Evolutionary conservation across 768 basidiomycete genomes (phyloP).

Genomic region (Tubosaeta brunneosetosa): DNA sequence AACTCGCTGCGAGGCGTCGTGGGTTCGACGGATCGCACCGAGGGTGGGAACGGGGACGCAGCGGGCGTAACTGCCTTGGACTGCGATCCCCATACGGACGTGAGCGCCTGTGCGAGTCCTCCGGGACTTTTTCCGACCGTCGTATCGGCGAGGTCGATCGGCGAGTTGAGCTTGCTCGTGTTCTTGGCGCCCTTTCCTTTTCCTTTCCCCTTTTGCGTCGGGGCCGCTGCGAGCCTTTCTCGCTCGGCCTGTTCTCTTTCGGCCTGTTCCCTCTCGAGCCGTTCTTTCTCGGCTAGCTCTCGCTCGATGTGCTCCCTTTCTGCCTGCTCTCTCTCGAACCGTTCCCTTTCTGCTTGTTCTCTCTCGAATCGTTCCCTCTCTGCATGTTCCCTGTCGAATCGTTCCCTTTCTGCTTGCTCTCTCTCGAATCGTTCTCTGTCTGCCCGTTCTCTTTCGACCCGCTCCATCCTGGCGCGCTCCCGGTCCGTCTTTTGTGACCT

Average conservation of each 20-base stretch:
- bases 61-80: constrained; percentile 26
- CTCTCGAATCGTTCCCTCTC: neutral
- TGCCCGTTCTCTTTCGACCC: constrained; percentile 2
- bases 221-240: constrained; percentile 1
- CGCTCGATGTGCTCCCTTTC: neutral
- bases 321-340: neutral
- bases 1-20: constrained; percentile 17
- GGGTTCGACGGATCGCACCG: constrained; percentile 21
- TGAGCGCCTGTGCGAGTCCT: constrained; percentile 40
- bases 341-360: neutral
- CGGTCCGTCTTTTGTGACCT: neutral
- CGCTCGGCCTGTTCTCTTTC: constrained; percentile 2
- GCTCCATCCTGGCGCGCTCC: constrained; percentile 4
- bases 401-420: constrained; percentile 5
- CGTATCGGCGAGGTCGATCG: constrained; percentile 34
- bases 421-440: constrained; percentile 7
- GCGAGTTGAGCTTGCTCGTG: constrained; percentile 21
- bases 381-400: neutral
- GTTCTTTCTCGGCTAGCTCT: neutral
- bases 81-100: constrained; percentile 46
- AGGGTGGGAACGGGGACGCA: constrained; percentile 24
- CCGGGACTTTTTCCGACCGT: constrained; percentile 36
- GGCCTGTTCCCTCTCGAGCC: neutral
- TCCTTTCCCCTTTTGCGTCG: constrained; percentile 10
- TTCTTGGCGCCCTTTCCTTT: constrained; percentile 17